Evolutionary conservation across 75 land plant species (phyloP), one percentile per base, ranked within the genome.

Genomic region (Cryptomeria japonica): DNA sequence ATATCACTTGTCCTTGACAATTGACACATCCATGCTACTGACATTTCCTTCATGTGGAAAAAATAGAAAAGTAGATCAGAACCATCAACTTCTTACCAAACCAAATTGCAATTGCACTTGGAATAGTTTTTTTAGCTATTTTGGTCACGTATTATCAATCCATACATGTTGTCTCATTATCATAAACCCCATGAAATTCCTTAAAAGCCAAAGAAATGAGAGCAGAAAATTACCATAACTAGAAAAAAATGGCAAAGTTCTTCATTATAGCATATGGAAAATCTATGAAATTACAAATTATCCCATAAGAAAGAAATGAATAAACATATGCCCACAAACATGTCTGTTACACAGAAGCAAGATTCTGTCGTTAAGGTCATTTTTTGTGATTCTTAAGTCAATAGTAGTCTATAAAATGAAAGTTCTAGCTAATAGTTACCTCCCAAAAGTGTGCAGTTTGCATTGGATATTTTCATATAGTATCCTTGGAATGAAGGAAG

Each of bases 351-450:
- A 44, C 15, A 82, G 28, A 82, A 46, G 51, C 47, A n/a, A 11
- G 46, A 46, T 46, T 82, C 51, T 4, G 47, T 82, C 42, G 11
- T 82, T 44, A 28, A 41, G 84, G 84, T 82, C 84, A 44, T 82
- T 82, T 49, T 82, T 82, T 25, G 51, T 82, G 53, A 46, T n/a
- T 82, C 37, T 11, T 82, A n/a, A 46, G 84, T 82, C 32, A 82
- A 82, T 46, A 46, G 12, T 82, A 44, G 51, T 82, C 84, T 82
- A 82, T 53, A 82, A 82, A 82, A 82, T 82, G 84, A 82, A 82
- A 82, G 49, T 82, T 82, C 84, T 31, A n/a, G 49, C 32, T 46
- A 41, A 82, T 31, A 82, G 32, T 46, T 82, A 82, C 42, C 53
- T 82, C 84, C 53, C 84, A 46, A 39, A 14, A 64, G 70, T n/a